phyloP scores from a whole-genome alignment of 805 yeast species.

The Blastobotrys mokoenaii region DNA sequence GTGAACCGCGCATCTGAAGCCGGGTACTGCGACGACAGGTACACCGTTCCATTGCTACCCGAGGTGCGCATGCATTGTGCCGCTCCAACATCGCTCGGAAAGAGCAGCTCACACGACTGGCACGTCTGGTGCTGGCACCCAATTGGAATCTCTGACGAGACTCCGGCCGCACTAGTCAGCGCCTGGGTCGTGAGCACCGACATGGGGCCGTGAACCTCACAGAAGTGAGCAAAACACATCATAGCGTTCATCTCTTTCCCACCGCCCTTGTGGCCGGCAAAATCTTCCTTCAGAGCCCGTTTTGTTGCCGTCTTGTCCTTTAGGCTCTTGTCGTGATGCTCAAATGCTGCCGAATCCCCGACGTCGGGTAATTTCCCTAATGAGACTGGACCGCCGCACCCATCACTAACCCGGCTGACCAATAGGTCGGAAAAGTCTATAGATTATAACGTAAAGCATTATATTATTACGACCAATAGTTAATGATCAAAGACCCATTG shows the following conservation, averaged over 20 bases:
- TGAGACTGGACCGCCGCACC: too few relatives aligned
- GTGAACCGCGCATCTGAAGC: conserved; percentile 19
- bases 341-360: too few relatives aligned
- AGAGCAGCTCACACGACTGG: conserved; percentile 16
- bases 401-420: too few relatives aligned
- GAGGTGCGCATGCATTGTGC: conserved; percentile 4
- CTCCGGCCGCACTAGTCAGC: conserved; percentile 8
- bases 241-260: background rate
- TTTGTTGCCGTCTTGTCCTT: too few relatives aligned
- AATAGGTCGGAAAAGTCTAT: too few relatives aligned
- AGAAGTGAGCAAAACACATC: conserved; percentile 25
- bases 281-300: too few relatives aligned
- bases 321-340: too few relatives aligned
- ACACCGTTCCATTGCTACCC: conserved; percentile 2
- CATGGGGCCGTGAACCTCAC: conserved; percentile 27
- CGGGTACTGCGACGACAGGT: conserved; percentile 21
- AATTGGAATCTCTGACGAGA: conserved; percentile 8
- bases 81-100: conserved; percentile 10
- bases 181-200: conserved; percentile 24
- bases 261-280: too few relatives aligned
- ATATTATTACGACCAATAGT: too few relatives aligned
- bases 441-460: too few relatives aligned
- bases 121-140: conserved; percentile 11
- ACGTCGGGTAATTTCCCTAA: background rate
- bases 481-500: too few relatives aligned